Conservation (phyloP, 2,329 filamentous ascomycete species). For the Aspergillus sp. region DNA sequence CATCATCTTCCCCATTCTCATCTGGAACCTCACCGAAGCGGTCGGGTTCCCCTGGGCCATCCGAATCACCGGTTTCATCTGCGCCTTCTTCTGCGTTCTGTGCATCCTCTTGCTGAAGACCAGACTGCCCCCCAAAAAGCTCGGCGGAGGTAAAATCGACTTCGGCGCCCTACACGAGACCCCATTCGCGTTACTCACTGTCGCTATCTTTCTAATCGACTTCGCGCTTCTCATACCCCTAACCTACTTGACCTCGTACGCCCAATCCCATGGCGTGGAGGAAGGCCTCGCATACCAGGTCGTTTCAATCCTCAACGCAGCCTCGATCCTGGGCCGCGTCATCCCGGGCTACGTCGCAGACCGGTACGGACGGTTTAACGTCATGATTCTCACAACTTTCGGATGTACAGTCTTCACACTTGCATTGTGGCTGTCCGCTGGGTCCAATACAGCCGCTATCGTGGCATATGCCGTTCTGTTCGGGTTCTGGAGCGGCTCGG, state of each 20-base stretch:
- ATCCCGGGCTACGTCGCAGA: slow-evolving; percentile 28
- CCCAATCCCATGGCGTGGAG: neutral
- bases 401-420: slow-evolving; percentile 23
- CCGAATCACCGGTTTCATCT: slow-evolving; percentile 9
- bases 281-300: neutral
- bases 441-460: slow-evolving; percentile 16
- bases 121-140: neutral
- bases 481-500: slow-evolving; percentile 24
- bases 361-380: slow-evolving; percentile 25
- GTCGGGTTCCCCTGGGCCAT: slow-evolving; percentile 20
- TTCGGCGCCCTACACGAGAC: neutral
- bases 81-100: neutral
- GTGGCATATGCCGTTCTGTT: slow-evolving; percentile 26
- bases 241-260: slow-evolving; percentile 6
- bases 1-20: slow-evolving; percentile 1
- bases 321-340: slow-evolving; percentile 20
- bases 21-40: neutral
- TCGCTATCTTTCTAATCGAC: neutral
- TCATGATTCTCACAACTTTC: slow-evolving; percentile 20
- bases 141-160: neutral
- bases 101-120: neutral
- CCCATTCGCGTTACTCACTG: neutral
- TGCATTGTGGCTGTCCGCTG: slow-evolving; percentile 22
- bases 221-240: neutral
- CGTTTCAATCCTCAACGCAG: slow-evolving; percentile 10